These are phyloP conservation scores for Xylaria digitata DNA, from an alignment of 2,329 filamentous ascomycete genomes.

Conservation along the genomic window DNA sequence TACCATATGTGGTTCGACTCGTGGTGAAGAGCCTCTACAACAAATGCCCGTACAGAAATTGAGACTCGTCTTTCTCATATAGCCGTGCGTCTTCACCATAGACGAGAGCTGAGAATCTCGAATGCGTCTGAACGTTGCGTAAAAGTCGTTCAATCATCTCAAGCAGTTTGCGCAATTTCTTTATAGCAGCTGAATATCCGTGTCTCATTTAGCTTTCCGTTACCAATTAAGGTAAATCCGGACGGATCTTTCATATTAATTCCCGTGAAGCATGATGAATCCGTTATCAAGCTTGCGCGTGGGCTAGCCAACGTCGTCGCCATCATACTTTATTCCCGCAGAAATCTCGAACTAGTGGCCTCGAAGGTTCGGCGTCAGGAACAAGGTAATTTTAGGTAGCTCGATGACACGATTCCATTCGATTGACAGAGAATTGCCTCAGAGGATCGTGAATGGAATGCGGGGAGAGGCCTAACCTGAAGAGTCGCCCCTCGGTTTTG, in stretches of 20 bases:
- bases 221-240: conserved; percentile 55
- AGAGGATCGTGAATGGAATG: conserved; percentile 74
- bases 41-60: conserved; percentile 52
- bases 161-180: conserved; percentile 57
- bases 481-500: conserved; percentile 46
- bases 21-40: conserved; percentile 59
- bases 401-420: conserved; percentile 67
- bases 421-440: conserved; percentile 71
- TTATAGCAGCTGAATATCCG: conserved; percentile 58
- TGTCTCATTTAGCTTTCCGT: conserved; percentile 54
- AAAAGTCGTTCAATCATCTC: conserved; percentile 51
- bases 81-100: conserved; percentile 61
- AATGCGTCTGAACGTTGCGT: conserved; percentile 53
- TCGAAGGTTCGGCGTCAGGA: conserved; percentile 61
- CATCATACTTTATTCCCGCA: background rate
- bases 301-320: conserved; percentile 15
- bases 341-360: conserved; percentile 45
- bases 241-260: conserved; percentile 78
- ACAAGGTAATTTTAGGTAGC: conserved; percentile 64
- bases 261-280: conserved; percentile 81
- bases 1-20: conserved; percentile 55
- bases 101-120: conserved; percentile 61
- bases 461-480: conserved; percentile 71
- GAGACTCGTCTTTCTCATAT: conserved; percentile 46
- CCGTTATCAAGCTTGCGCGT: conserved; percentile 76